Base-by-base conservation (phyloP, 257 asterid species). In the Solanum sejunctum region DNA sequence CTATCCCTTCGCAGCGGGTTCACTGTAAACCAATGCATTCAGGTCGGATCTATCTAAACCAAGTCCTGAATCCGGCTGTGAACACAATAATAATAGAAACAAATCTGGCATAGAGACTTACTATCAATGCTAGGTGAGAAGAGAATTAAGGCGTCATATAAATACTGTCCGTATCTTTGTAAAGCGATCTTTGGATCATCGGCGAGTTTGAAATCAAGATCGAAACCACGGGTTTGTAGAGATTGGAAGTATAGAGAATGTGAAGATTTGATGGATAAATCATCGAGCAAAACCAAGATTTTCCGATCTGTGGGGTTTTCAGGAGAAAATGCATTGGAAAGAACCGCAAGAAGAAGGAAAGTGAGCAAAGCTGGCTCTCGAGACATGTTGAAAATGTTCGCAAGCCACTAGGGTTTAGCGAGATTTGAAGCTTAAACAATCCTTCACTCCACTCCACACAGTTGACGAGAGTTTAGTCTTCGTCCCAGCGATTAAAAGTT, bases 171-270 rank as follows among this genome's bases (percentile, higher is more conserved):
- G 83, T 93, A 92, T 90, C 94, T 90, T 86, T 95, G 94, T 84
- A 95, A 83, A 5, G 98, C 90, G 88, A 95, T 91, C 32, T 91
- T 92, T 13, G 98, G 94, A 87, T 93, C 98, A 80, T 86, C 93
- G 9, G 98, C 93, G 79, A 95, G 96, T 86, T 92, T 92, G 87
- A 90, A 95, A 81, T 93, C 94, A 71, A 95, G 98, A 81, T 90
- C 91, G 52, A 86, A 90, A 21, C 98, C 96, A 51, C 92, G 90
- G 49, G 72, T 49, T 83, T 86, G 88, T n/a, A 95, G 91, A 23
- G 97, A 88, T 41, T 90, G 89, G 90, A 95, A 95, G 89, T 83
- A 95, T 80, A 95, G 64, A 43, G 98, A 95, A 84, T 95, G 97
- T 45, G 97, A 92, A 28, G 95, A 93, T 88, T 90, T 91, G 12